Evolutionary conservation across 2,329 filamentous ascomycete species (phyloP).

Genomic region (Alternaria panax): DNA sequence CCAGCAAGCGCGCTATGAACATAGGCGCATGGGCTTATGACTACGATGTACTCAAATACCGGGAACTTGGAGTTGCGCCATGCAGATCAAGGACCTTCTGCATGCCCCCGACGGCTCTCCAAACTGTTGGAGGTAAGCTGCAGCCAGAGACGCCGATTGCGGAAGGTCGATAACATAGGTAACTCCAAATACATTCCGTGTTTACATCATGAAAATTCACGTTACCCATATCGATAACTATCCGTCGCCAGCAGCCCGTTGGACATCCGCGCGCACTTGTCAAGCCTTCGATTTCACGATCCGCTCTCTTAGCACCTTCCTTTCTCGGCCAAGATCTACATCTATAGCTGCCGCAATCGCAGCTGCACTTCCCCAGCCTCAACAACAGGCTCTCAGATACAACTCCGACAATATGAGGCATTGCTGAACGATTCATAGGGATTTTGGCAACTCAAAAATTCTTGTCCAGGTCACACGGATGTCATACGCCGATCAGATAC

Average conservation of each 20-base stretch:
- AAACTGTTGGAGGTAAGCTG: slow-evolving; percentile 5
- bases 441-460: neutral
- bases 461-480: neutral
- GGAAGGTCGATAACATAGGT: slow-evolving; percentile 22
- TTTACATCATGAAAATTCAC: slow-evolving; percentile 29
- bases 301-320: slow-evolving; percentile 26
- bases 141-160: slow-evolving; percentile 8
- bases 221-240: slow-evolving; percentile 24
- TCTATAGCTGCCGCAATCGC: slow-evolving; percentile 8
- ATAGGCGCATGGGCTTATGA: neutral
- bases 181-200: slow-evolving; percentile 11
- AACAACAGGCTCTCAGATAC: neutral
- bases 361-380: neutral
- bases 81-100: neutral
- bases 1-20: neutral
- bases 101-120: slow-evolving; percentile 1
- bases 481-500: neutral
- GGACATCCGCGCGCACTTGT: slow-evolving; percentile 18
- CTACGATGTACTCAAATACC: neutral
- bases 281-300: slow-evolving; percentile 4
- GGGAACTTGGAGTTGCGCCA: neutral
- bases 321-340: slow-evolving; percentile 17
- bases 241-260: slow-evolving; percentile 15
- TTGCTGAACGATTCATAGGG: neutral
- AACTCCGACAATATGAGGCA: neutral